Evolutionary conservation across 768 basidiomycete genomes (phyloP).

Genomic region (Rossbeevera mucosa): DNA sequence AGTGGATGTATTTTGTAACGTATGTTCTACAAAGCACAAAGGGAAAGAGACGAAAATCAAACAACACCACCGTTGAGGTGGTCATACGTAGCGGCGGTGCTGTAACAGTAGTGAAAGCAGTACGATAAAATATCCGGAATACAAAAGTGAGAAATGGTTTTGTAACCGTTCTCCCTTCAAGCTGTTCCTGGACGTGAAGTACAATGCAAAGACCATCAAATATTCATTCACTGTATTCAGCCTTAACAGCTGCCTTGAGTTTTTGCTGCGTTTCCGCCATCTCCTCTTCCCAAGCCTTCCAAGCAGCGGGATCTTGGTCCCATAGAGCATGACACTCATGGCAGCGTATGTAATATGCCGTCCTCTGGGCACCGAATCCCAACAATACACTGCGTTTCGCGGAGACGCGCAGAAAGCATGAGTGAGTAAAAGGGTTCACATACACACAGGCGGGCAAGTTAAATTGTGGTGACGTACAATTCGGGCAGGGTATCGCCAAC

Average conservation of each 20-base stretch:
- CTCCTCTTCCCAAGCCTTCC: constrained; percentile 44
- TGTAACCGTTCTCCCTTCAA: too few species aligned
- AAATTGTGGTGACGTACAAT: constrained; percentile 37
- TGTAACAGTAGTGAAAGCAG: background rate
- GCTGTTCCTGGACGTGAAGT: too few species aligned
- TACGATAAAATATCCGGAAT: background rate
- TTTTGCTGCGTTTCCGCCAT: constrained; percentile 35
- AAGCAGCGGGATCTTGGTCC: constrained; percentile 30
- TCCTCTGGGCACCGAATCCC: constrained; percentile 33
- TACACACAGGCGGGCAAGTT: background rate
- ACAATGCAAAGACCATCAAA: too few species aligned
- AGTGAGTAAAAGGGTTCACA: background rate
- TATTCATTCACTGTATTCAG: background rate
- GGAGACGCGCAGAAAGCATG: background rate
- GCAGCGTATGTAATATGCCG: constrained; percentile 49
- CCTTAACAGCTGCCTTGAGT: constrained; percentile 19
- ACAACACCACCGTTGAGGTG: background rate
- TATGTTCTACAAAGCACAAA: background rate
- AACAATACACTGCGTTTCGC: constrained; percentile 34
- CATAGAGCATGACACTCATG: constrained; percentile 43
- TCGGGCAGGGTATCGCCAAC: constrained; percentile 56
- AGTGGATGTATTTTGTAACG: background rate
- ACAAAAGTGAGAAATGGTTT: background rate
- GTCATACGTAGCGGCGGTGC: too few species aligned
- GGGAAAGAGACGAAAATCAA: background rate